These are phyloP conservation scores for Phytopythium vexans DNA, from an alignment of 352 stramenopile species.

Conservation along the genomic window DNA sequence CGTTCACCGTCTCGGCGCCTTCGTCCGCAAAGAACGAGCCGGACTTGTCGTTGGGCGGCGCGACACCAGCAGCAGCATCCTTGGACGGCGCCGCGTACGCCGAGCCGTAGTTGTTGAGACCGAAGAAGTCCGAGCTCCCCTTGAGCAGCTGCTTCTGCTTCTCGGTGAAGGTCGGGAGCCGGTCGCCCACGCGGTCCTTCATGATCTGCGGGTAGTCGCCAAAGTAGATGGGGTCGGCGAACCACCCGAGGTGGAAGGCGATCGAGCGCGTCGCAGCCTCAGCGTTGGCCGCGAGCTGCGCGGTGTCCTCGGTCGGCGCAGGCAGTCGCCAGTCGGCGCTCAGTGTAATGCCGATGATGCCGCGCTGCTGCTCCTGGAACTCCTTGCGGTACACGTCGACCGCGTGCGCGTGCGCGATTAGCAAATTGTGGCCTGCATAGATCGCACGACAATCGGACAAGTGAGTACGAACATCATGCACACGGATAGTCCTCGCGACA, in stretches of 20 bases:
- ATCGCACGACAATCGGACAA: neutral
- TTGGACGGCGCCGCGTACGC: slow-evolving; percentile 31
- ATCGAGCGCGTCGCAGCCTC: slow-evolving; percentile 74
- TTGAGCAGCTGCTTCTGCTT: slow-evolving; percentile 76
- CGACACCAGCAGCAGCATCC: slow-evolving; percentile 19
- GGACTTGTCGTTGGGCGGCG: slow-evolving; percentile 21
- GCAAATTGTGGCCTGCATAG: slow-evolving; percentile 66
- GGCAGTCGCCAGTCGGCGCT: slow-evolving; percentile 89
- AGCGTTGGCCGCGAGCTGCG: slow-evolving; percentile 45
- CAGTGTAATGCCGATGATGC: slow-evolving; percentile 88
- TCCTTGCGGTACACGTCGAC: slow-evolving; percentile 83
- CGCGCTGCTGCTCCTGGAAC: slow-evolving; percentile 57
- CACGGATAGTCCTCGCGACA: neutral
- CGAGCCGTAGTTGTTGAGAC: slow-evolving; percentile 92
- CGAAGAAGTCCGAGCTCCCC: slow-evolving; percentile 90
- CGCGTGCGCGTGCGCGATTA: slow-evolving; percentile 82
- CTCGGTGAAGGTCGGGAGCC: slow-evolving; percentile 87
- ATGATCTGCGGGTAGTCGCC: slow-evolving; percentile 92
- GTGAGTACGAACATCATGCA: neutral
- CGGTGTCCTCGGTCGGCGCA: slow-evolving; percentile 30
- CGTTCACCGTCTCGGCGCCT: slow-evolving; percentile 23
- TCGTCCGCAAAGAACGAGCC: slow-evolving; percentile 33
- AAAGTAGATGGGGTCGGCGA: slow-evolving; percentile 88
- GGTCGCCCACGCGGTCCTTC: slow-evolving; percentile 67
- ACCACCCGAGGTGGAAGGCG: slow-evolving; percentile 88